phyloP scores from a whole-genome alignment of 805 yeast species.

The Clavispora phyllophila region DNA sequence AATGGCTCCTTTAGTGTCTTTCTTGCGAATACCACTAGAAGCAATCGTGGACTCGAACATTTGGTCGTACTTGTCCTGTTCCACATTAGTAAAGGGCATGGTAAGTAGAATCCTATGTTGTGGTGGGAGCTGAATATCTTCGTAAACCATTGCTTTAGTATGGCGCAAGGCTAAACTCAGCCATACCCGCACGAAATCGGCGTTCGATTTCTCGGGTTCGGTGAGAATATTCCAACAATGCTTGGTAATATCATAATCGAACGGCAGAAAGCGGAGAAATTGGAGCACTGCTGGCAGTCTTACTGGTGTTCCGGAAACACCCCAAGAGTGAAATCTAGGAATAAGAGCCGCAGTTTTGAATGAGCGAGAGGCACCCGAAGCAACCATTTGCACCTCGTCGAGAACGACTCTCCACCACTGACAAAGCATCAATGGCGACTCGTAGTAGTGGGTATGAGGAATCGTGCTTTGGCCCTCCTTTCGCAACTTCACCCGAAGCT shows the following conservation, averaged over 20 bases:
- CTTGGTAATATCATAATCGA: conserved; percentile 40
- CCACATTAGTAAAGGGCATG: conserved; percentile 75
- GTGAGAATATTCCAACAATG: conserved; percentile 36
- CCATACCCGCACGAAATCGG: conserved; percentile 45
- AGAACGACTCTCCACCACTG: conserved; percentile 88
- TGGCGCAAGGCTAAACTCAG: conserved; percentile 62
- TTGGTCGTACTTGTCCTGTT: conserved; percentile 75
- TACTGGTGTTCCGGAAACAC: conserved; percentile 93
- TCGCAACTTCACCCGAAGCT: conserved; percentile 8
- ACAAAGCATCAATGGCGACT: conserved; percentile 75
- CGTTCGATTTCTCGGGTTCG: conserved; percentile 6
- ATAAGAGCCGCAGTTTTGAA: conserved; percentile 75
- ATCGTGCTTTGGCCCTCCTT: conserved; percentile 6
- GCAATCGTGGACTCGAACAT: conserved; percentile 54
- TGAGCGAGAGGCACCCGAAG: conserved; percentile 65
- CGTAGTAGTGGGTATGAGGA: conserved; percentile 32
- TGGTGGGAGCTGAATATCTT: conserved; percentile 72
- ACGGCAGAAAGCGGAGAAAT: conserved; percentile 67
- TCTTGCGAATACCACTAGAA: conserved; percentile 50
- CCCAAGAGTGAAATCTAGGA: conserved; percentile 91
- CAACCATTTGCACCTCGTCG: conserved; percentile 95
- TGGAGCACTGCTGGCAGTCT: conserved; percentile 64
- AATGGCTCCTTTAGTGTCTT: conserved; percentile 44
- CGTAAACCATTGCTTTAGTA: conserved; percentile 75
- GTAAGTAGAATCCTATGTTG: conserved; percentile 68